Base-by-base conservation (phyloP, 306 rosid genomes). In the barrel medic (Medicago truncatula) region DNA sequence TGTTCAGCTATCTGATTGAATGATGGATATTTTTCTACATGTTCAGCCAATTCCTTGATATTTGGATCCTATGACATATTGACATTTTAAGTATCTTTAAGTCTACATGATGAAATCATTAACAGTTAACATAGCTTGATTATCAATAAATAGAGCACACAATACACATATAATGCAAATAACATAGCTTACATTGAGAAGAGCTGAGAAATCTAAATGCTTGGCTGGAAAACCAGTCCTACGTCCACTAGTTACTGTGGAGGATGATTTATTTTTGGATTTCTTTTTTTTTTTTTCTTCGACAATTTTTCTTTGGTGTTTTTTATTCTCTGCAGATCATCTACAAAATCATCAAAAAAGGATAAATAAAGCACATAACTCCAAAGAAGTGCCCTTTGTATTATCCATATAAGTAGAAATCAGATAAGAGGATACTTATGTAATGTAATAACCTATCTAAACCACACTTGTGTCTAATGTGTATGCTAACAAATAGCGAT, bases 1-100 rank as follows among this genome's bases (percentile, higher is more conserved):
- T 92, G 97, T 81, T 92, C 98, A 34, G 98, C 99, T 98, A 96
- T 96, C 81, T 92, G 97, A 85, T 86, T 96, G 87, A 96, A 96
- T 13, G 99, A 80, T 54, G 99, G 98, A 83, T 96, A 98, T 83
- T 86, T 86, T 31, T 98, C 90, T 80, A 92, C 90, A 83, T 95
- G 97, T 82, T 95, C 97, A 76, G 99, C 99, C 75, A 95, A 82
- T 10, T 90, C 97, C 86, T 95, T 95, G 83, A 95, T 86, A 85
- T 97, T 92, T 80, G 99, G 99, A 92, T 95, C 99, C 99, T 95
- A 76, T 49, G 59, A 68, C 23, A 83, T 59, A 66, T 71, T 28
- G 43, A 57, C 78, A 83, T 15, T 49, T 50, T 14, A 57, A 58
- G 73, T 31, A 77, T 76, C 67, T 76, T 67, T 62, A 59, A 64